Evolutionary conservation across 805 yeast genomes (phyloP), one percentile per base, ranked within the genome.

Genomic region (Candida ponderosae): DNA sequence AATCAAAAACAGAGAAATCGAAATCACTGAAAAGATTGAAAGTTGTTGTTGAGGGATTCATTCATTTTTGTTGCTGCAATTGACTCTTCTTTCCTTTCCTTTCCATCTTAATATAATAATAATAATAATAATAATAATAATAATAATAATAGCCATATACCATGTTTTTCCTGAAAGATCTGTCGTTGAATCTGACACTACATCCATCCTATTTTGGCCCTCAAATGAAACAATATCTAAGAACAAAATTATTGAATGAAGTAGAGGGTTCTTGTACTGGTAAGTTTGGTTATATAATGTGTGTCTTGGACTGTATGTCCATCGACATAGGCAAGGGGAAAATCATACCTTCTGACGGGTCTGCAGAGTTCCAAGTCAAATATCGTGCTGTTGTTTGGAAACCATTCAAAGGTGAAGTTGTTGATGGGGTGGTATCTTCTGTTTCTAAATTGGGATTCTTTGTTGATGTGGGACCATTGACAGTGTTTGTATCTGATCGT

Each of bases 221-320:
- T 4, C 94, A 89, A 50, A 93, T 93, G 97, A 88, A 84, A 62
- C 94, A 87, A 57, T 90, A 79, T 55, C 69, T 93, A 48, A 79
- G 94, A 56, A 85, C 88, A 55, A 89, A 90, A 60, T 71, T 93
- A 44, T 72, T 93, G 41, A 88, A 86, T 46, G 98, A 93, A 57
- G 98, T 93, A 31, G 98, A 93, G 64, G 98, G 98, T 19, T 88
- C 97, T 1, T 93, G 97, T 64, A 89, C 97, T 1, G 98, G 98
- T 51, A 96, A 93, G 61, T 93, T 93, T 66, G 98, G 98, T 13
- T 93, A 93, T 60, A 93, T 93, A 47, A 81, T 93, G 40, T 90
- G 97, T 63, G 98, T 93, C 32, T 70, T 93, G 56, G 97, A 93
- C 56, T 86, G 94, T 47, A 87, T 86, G 82, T 76, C 81, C 47